These are phyloP conservation scores for Candida arabinofermentans DNA, from an alignment of 805 yeast species.

Conservation along the genomic window DNA sequence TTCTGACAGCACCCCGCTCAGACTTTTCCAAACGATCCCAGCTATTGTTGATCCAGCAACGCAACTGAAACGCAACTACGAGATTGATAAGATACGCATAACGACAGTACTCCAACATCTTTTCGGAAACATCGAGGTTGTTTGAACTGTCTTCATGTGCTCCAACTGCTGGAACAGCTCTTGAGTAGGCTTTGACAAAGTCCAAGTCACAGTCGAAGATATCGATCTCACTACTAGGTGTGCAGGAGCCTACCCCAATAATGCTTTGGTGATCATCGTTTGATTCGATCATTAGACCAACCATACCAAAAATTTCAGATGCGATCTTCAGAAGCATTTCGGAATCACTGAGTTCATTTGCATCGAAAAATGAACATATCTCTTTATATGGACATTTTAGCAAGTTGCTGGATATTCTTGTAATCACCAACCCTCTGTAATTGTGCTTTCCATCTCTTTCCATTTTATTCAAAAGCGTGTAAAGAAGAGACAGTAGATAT, in stretches of 20 bases:
- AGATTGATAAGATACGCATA: neutral
- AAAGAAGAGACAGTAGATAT: conserved; percentile 8
- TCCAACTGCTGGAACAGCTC: too few relatives aligned
- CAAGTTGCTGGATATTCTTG: neutral
- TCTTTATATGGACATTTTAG: neutral
- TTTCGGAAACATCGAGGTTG: too few relatives aligned
- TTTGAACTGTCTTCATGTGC: too few relatives aligned
- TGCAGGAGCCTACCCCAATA: too few relatives aligned
- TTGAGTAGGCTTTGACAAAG: neutral
- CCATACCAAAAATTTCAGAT: neutral
- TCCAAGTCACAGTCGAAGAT: neutral
- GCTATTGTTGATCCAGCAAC: neutral
- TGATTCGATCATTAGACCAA: too few relatives aligned
- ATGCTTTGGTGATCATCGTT: too few relatives aligned
- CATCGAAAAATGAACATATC: neutral
- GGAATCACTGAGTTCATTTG: neutral
- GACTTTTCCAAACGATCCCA: neutral
- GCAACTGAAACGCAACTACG: neutral
- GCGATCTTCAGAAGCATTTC: neutral
- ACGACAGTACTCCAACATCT: neutral
- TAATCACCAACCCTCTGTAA: neutral
- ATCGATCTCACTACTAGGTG: too few relatives aligned
- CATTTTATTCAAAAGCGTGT: conserved; percentile 1
- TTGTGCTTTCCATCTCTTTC: neutral
- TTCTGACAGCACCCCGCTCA: neutral